Base-by-base conservation (phyloP, 495 filamentous ascomycete genomes). In the Parathielavia appendiculata region DNA sequence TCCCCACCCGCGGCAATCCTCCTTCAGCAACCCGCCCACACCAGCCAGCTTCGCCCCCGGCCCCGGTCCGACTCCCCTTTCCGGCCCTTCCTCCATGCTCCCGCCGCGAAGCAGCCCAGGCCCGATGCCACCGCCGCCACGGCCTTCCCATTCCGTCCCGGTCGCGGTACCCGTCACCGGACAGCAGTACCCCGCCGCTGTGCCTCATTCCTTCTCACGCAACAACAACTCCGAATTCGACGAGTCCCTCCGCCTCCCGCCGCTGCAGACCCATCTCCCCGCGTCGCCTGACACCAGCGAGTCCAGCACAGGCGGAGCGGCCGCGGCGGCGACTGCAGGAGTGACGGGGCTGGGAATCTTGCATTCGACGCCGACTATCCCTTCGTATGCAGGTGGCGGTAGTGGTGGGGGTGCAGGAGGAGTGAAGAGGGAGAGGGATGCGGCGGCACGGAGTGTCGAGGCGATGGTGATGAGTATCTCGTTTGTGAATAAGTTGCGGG, bases 381-480 rank as follows among this genome's bases (percentile, higher is more conserved):
- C 50, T 0, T 26, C 13, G 35, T 41, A 20, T 20, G 19, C 6
- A 10, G 5, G 9, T 22, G 19, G 2, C 9, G 22, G 20, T 32
- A 14, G 46, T 17, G 23, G 13, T 49, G 8, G 26, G 16, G 46
- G 4, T 13, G 26, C 3, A 30, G 26, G 26, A 30, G 26, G 26
- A 30, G 30, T 9, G 26, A 17, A 49, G 16, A 35, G 41, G 34
- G 22, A 53, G 17, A 36, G 34, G 52, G 60, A 45, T 9, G 48
- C 45, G 17, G 48, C 35, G 20, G 58, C 51, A 6, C 55, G 59
- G 50, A 83, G 75, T 58, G 70, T 89, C 19, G 86, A 89, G 66
- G 79, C 85, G 3, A 87, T 88, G 68, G 80, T 90, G 19, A 89
- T 87, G 83, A 85, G 79, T 47, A 89, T 91, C 53, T 81, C 85